Base-by-base conservation (phyloP, 2,329 filamentous ascomycete species). In the Neonectria coccinea region DNA sequence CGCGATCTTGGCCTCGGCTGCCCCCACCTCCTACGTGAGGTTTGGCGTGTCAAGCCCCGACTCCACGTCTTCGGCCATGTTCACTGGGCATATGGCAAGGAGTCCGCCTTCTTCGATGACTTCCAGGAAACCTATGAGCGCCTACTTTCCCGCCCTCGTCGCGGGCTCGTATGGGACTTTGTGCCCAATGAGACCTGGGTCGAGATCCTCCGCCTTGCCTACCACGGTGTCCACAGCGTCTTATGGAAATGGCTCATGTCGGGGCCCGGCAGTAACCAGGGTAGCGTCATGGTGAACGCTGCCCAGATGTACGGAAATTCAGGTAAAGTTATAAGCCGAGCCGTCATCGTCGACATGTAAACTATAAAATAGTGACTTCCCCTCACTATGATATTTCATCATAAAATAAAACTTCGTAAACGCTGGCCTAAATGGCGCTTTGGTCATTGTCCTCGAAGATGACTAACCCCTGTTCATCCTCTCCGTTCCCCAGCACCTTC, bases 21-120 rank as follows among this genome's bases (percentile, higher is more conserved):
- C 69, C 86, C 89, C 7, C 85, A 87, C 60, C 84, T 97, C 6
- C 83, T 95, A 6, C 79, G 83, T 14, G 93, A 97, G 73, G 78
- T 92, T 18, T 92, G 91, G 89, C 87, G 91, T 39, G 88, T 93
- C 11, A 89, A 87, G 66, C 94, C 94, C 0, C 83, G 83, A 12
- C 81, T 97, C 14, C 93, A 97, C 77, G 86, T 97, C 52, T 97
- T 96, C 76, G 94, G 93, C 1, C 94, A 97, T 78, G 86, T 94
- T 25, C 94, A 97, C 80, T 91, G 86, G 74, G 92, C 88, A 9
- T 86, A 91, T 50, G 94, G 93, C 16, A 82, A 82, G 47, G 89
- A 94, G 73, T 78, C 88, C 0, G 84, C 92, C 10, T 91, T 88
- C 79, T 97, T 92, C 84, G 92, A 96, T 76, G 86, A 89, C 27